Evolutionary conservation across 805 yeast genomes (phyloP).

Genomic region (Metschnikowia bowlesiae): DNA sequence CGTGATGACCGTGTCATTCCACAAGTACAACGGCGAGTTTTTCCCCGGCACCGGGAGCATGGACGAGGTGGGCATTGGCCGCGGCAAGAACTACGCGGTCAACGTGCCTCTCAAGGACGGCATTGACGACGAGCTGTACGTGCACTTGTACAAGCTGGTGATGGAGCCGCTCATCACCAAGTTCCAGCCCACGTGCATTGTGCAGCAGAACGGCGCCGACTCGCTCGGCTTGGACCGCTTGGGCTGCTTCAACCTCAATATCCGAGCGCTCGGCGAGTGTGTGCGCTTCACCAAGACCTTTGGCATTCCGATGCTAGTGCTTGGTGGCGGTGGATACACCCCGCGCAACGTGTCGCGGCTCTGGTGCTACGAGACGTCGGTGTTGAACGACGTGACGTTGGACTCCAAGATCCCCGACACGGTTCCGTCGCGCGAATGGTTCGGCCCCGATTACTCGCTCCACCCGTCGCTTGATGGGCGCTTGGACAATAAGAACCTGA

Average conservation of each 20-base stretch:
- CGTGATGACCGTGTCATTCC: conserved; percentile 95
- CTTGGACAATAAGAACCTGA: conserved; percentile 79
- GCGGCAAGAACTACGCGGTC: conserved; percentile 81
- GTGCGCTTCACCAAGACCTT: conserved; percentile 84
- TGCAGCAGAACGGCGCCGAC: conserved; percentile 97
- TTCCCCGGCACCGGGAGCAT: conserved; percentile 97
- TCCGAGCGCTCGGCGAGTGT: conserved; percentile 93
- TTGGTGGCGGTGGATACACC: conserved; percentile 98
- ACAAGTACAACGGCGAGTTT: conserved; percentile 88
- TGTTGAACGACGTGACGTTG: conserved; percentile 57
- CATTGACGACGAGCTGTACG: conserved; percentile 86
- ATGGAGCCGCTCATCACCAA: conserved; percentile 87
- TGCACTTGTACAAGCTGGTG: conserved; percentile 70
- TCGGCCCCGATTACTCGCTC: conserved; percentile 85
- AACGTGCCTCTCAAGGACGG: conserved; percentile 95
- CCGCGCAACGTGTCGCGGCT: conserved; percentile 91
- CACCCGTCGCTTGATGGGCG: conserved; percentile 61
- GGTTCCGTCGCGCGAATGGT: conserved; percentile 74
- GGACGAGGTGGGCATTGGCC: conserved; percentile 84
- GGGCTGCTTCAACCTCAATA: conserved; percentile 90
- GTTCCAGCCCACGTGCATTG: conserved; percentile 91
- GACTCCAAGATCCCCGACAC: conserved; percentile 52
- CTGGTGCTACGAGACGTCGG: conserved; percentile 93
- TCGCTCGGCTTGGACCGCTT: conserved; percentile 88
- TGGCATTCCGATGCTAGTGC: conserved; percentile 82